Evolutionary conservation across 129 eudicot species (phyloP), one percentile per base, ranked within the genome.

Genomic region (Kitagawia praeruptora): DNA sequence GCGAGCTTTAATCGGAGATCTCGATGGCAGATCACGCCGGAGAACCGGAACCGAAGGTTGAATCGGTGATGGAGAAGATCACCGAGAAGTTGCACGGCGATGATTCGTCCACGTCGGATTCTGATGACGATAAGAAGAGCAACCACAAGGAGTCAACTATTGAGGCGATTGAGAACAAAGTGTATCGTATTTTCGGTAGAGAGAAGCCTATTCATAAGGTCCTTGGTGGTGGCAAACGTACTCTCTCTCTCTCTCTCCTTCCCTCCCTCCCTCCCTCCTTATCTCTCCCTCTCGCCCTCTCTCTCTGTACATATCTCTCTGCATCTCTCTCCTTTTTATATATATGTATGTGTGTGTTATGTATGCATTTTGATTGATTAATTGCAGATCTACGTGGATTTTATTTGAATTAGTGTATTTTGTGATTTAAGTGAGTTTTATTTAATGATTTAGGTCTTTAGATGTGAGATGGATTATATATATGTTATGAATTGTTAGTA

Each of bases 181-280:
- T 92, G 61, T 88, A 88, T 58, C 91, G 92, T 38, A 80, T 91
- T 3, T 87, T 91, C 25, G 96, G 96, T 1, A 80, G 96, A 18
- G 91, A 91, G 76, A 88, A 34, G 83, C 96, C 96, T 27, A 82
- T 91, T 1, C 93, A 91, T 75, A 85, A 86, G 88, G 80, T 87
- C n/a, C 77, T 91, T 27, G 96, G 96, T 38, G 96, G 93, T 74
- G 96, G 96, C 47, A 91, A 91, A 84, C 83, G 96, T 91, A 85
- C 80, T 82, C 51, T 8, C 79, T 39, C 42, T 34, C 41, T 39
- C 49, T 71, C 75, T 53, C 66, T 39, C 42, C 38, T 6, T n/a
- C 41, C 4, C n/a, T 38, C 16, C 40, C 75, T 31, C 64, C 23
- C 39, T 34, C 83, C 82, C 54, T 6, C 78, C 23, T 16, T 0